Conservation (phyloP, 176 grass and related monocot species). For the Metroxylon sagu region DNA sequence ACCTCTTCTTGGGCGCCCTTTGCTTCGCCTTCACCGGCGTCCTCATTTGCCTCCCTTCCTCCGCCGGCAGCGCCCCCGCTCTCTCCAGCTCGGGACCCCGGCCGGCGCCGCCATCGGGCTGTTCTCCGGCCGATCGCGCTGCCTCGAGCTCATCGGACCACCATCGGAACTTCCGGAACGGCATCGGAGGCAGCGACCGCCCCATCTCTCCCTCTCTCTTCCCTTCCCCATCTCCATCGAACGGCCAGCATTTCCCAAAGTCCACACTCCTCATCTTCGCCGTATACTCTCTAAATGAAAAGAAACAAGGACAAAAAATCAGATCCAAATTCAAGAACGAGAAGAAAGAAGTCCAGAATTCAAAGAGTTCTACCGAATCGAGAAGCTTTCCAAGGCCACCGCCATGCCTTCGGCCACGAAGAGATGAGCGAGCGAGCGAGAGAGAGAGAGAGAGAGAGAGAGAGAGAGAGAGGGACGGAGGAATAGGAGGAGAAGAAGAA, state of each 20-base stretch:
- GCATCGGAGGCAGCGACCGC: constrained; percentile 12
- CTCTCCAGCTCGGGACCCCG: constrained; percentile 13
- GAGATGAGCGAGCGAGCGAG: neutral
- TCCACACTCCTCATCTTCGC: constrained; percentile 23
- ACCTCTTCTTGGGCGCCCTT: constrained; percentile 31
- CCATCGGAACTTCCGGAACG: constrained; percentile 27
- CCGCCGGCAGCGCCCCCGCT: constrained; percentile 6
- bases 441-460: neutral
- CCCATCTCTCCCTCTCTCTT: neutral
- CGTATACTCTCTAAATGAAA: constrained; percentile 9
- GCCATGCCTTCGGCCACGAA: neutral
- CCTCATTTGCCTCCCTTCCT: constrained; percentile 7
- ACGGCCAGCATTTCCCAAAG: constrained; percentile 24
- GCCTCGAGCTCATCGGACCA: constrained; percentile 8
- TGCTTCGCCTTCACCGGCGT: constrained; percentile 7
- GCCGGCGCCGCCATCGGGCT: neutral
- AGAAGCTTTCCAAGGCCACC: constrained; percentile 3
- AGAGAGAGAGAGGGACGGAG: constrained; percentile 1
- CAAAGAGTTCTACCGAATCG: neutral
- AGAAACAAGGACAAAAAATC: neutral
- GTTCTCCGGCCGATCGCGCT: neutral
- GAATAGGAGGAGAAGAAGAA: neutral
- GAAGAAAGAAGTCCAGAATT: neutral
- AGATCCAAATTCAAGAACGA: neutral
- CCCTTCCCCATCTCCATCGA: constrained; percentile 9